Evolutionary conservation across 495 filamentous ascomycete species (phyloP), one percentile per base, ranked within the genome.

Genomic region (Pseudomonodictys pantanalensis): DNA sequence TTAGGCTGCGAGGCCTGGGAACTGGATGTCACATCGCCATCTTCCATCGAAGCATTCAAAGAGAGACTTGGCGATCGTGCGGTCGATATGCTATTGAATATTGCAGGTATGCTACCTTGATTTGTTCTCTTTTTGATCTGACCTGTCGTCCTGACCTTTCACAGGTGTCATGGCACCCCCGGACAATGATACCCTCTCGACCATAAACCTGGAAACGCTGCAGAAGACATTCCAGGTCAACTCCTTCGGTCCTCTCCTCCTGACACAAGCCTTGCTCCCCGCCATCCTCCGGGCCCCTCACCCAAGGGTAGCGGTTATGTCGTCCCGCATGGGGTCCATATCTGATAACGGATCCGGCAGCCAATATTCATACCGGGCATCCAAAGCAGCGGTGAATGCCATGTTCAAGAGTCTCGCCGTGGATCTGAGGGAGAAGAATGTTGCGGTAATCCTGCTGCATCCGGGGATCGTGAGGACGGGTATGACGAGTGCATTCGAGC

Each of bases 361-460:
- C 0, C 88, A 82, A 81, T 93, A 90, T 68, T 79, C 78, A 2
- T 92, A 92, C 67, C 85, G 88, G 2, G 79, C 83, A 5, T 81
- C 76, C 25, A 93, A 92, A 68, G 81, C 88, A 0, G 74, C 73
- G 12, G 49, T 77, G 15, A 74, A 74, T 41, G 68, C 60, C 41
- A 56, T 76, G 18, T 66, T 67, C 52, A 74, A 76, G 65, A 71
- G 56, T 48, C 44, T 73, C 64, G 62, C 69, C 4, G 39, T 72
- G 18, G 74, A 75, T 39, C 42, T 76, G 45, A 65, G 63, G 50
- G 63, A 65, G 0, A 70, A 68, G 47, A 58, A 62, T 20, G 56
- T 73, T 3, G 56, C 68, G n/a, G 69, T 75, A 22, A 43, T 68
- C 1, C 20, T 73, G 10, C 60, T 76, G 64, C 74, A 76, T 52